Conservation (phyloP, 345 rosid species). For the Diplotaxis tenuifolia region DNA sequence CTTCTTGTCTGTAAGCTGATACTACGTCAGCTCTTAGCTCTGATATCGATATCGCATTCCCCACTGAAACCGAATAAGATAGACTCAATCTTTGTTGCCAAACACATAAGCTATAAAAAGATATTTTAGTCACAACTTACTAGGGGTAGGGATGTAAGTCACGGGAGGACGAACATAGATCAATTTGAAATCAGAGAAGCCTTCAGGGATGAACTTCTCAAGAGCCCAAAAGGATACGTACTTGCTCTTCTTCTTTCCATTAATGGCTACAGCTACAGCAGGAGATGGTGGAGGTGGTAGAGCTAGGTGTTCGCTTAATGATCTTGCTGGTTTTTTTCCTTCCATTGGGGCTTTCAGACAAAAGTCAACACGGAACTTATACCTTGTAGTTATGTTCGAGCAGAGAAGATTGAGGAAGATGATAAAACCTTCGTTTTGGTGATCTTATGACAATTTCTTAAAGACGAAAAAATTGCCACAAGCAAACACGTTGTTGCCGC, state of each 20-base stretch:
- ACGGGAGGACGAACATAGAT: slow-evolving; percentile 66
- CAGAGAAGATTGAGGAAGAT: slow-evolving; percentile 10
- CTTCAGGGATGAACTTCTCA: slow-evolving; percentile 58
- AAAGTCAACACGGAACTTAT: not conserved
- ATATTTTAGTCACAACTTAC: slow-evolving; percentile 45
- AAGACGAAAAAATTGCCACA: slow-evolving; percentile 14
- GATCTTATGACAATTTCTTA: slow-evolving; percentile 25
- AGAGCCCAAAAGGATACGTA: slow-evolving; percentile 51
- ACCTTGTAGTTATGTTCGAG: not conserved
- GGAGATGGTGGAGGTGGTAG: slow-evolving; percentile 42
- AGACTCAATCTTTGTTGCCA: slow-evolving; percentile 2
- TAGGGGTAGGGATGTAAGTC: slow-evolving; percentile 73
- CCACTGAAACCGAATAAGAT: slow-evolving; percentile 48
- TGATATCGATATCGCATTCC: slow-evolving; percentile 63
- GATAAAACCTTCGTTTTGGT: slow-evolving; percentile 7
- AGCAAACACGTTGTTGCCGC: slow-evolving; percentile 41
- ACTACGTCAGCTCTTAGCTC: slow-evolving; percentile 80
- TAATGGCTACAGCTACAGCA: slow-evolving; percentile 62
- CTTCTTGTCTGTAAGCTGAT: slow-evolving; percentile 73
- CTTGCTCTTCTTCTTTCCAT: slow-evolving; percentile 65
- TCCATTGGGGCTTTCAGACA: slow-evolving; percentile 11
- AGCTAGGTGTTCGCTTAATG: slow-evolving; percentile 28
- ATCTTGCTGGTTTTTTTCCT: slow-evolving; percentile 10
- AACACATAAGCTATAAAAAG: not conserved
- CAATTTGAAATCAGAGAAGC: slow-evolving; percentile 58